Evolutionary conservation across 2,329 filamentous ascomycete species (phyloP), one percentile per base, ranked within the genome.

Genomic region (Fusarium sacchari): DNA sequence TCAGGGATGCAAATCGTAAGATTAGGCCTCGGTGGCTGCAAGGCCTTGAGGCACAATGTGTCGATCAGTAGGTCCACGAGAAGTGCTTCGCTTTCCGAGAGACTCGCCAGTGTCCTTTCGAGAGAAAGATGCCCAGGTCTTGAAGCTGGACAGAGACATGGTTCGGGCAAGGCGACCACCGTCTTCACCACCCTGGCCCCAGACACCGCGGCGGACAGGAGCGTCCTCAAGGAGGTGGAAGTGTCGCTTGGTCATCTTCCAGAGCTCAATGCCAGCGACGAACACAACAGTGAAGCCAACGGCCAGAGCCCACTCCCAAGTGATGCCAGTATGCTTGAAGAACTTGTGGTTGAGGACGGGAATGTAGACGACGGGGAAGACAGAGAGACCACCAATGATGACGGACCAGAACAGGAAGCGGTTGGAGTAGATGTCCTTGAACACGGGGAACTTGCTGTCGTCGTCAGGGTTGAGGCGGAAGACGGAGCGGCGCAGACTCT

Each of bases 251-350:
- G 82, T 81, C 76, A 87, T 87, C 84, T 95, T 94, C 92, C 92
- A 95, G 15, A 83, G 80, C 84, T 95, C 93, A 44, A 94, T 87
- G 32, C 91, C 91, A 0, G 86, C 80, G 52, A 95, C 87, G 78
- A 92, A 95, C 8, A 93, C 78, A 18, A 91, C 72, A 0, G 91
- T 87, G 65, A 89, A 89, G 26, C 90, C 87, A 37, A 93, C 84
- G 1, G 92, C 88, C 11, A 95, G 84, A 4, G 87, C 89, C 92
- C 92, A 95, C 79, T 94, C 93, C 93, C 93, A 95, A 24, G 84
- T 87, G 75, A 95, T 94, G 24, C 85, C 87, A 13, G 83, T 87
- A 82, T 94, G 92, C 83, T 93, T 92, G 86, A 94, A 94, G 42
- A 94, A 92, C 34, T 87, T 86, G 22, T 84, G 88, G 83, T 93